A percentile compares a stretch with the other conserved stretches of the same genome.
Conservation (phyloP, 2,329 filamentous ascomycete species). For the Boeremia lycopersici region DNA sequence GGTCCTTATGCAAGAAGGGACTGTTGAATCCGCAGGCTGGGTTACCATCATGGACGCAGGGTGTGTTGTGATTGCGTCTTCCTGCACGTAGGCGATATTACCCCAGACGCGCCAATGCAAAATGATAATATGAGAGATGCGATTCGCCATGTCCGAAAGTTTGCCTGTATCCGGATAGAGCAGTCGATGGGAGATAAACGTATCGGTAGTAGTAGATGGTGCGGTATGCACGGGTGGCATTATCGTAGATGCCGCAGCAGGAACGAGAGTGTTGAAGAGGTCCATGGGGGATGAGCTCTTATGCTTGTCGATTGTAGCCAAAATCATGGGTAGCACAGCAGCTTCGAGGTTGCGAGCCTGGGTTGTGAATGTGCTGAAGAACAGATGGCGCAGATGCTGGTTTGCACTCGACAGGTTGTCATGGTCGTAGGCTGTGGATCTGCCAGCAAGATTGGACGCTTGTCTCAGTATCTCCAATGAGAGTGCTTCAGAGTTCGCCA, state of each 20-base stretch:
- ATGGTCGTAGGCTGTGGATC: slow-evolving; percentile 34
- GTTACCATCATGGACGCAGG: not conserved
- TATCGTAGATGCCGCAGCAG: slow-evolving; percentile 21
- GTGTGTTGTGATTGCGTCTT: slow-evolving; percentile 16
- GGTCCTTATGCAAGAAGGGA: slow-evolving; percentile 4
- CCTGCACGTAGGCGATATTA: slow-evolving; percentile 68
- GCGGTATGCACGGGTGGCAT: slow-evolving; percentile 11
- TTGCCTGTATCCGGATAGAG: slow-evolving; percentile 33
- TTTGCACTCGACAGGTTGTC: slow-evolving; percentile 46
- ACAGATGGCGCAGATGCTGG: slow-evolving; percentile 41
- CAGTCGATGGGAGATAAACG: slow-evolving; percentile 22
- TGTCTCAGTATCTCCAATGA: slow-evolving; percentile 55
- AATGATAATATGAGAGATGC: slow-evolving; percentile 80
- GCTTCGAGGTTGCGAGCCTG: slow-evolving; percentile 41
- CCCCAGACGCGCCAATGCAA: slow-evolving; percentile 92
- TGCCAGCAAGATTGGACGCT: slow-evolving; percentile 44
- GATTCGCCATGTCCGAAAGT: slow-evolving; percentile 72
- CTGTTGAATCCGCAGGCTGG: not conserved
- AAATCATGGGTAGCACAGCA: slow-evolving; percentile 34
- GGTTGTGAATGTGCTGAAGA: slow-evolving; percentile 39
- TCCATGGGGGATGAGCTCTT: slow-evolving; percentile 49
- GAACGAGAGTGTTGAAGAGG: slow-evolving; percentile 52
- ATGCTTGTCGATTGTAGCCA: slow-evolving; percentile 38
- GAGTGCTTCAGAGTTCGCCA: slow-evolving; percentile 50
- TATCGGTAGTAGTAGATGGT: slow-evolving; percentile 33